phyloP scores from a whole-genome alignment of 306 rosid genomes.

The Pyrus pyrifolia region DNA sequence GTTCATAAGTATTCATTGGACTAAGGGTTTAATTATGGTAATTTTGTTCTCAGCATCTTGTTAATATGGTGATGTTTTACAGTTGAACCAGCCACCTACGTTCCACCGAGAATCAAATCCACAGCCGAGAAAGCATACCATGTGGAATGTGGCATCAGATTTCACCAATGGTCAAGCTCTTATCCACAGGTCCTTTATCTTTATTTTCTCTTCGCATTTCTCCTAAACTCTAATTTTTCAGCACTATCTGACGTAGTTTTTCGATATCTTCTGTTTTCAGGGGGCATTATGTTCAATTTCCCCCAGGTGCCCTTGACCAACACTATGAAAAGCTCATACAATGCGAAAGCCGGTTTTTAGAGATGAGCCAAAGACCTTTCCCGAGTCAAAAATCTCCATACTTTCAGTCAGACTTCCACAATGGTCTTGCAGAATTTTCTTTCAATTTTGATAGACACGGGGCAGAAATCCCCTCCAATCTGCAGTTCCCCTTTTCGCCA shows the following conservation, averaged over 20 bases:
- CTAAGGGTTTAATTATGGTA: background rate
- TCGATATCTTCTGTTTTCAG: background rate
- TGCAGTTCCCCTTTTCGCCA: background rate
- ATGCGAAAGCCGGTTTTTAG: conserved; percentile 22
- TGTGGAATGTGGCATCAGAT: conserved; percentile 22
- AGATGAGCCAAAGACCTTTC: conserved; percentile 28
- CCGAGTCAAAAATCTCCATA: conserved; percentile 27
- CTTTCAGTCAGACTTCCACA: conserved; percentile 21
- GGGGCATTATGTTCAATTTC: conserved; percentile 36
- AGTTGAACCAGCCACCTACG: conserved; percentile 20
- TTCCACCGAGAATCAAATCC: conserved; percentile 23
- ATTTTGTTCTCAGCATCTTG: background rate
- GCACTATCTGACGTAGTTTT: background rate
- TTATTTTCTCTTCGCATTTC: background rate
- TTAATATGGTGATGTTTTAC: background rate
- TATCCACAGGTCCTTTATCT: background rate
- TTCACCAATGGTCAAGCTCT: conserved; percentile 31
- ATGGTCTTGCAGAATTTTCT: conserved; percentile 2
- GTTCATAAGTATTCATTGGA: background rate
- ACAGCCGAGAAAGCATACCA: conserved; percentile 23
- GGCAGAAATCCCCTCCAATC: background rate
- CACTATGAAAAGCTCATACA: conserved; percentile 31
- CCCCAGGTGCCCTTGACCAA: conserved; percentile 36
- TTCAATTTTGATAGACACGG: background rate
- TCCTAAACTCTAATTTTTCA: background rate